Percentiles rank a stretch among this genome's conserved stretches.
phyloP scores from a whole-genome alignment of 352 stramenopile species.

The Blastocystis sp. region DNA sequence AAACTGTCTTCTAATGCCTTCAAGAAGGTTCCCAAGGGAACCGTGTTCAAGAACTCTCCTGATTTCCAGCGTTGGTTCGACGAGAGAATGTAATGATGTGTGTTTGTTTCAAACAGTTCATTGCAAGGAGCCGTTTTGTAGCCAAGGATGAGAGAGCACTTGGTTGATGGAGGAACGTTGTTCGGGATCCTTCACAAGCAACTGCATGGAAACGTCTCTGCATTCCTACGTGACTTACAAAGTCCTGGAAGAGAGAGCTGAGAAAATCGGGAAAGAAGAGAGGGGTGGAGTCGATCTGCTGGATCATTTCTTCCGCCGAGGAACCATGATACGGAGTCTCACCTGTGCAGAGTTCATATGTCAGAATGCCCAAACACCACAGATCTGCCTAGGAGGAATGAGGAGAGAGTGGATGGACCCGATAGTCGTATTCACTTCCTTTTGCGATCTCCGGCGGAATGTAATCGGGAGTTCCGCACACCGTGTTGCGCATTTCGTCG shows the following conservation, averaged over 20 bases:
- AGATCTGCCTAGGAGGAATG: constrained; percentile 6
- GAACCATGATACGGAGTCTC: not conserved
- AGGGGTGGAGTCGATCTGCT: not conserved
- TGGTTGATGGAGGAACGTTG: not conserved
- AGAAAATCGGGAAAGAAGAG: not conserved
- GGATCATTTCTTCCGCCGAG: not conserved
- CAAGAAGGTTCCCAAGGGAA: not conserved
- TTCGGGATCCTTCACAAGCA: not conserved
- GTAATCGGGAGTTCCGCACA: constrained; percentile 19
- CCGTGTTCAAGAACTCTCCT: not conserved
- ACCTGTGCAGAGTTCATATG: constrained; percentile 36
- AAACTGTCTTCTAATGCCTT: not conserved
- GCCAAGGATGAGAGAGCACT: constrained; percentile 9
- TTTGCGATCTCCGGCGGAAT: constrained; percentile 35
- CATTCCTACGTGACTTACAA: not conserved
- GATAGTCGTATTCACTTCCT: not conserved
- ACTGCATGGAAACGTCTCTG: not conserved
- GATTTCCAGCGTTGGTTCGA: not conserved
- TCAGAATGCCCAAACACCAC: constrained; percentile 45
- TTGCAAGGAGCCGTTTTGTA: not conserved
- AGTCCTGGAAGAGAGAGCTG: not conserved
- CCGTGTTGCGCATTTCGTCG: not conserved
- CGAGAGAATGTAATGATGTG: not conserved
- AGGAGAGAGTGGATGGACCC: not conserved
- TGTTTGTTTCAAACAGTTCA: not conserved